These are phyloP conservation scores for Pilasporangium apinafurcum DNA, from an alignment of 352 stramenopile genomes.

Conservation along the genomic window DNA sequence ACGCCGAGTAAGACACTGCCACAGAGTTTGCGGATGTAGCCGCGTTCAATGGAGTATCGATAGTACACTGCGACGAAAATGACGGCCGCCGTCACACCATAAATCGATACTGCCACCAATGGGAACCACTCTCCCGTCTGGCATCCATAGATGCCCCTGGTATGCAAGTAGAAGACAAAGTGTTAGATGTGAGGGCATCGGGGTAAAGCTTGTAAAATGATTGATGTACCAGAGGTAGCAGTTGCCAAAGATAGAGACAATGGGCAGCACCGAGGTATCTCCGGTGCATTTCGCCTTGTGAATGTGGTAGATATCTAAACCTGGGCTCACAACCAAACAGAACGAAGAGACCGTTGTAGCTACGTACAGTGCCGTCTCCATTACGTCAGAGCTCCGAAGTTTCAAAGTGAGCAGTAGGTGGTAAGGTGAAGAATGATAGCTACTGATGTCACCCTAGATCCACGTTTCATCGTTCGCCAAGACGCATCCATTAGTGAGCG, in stretches of 20 bases:
- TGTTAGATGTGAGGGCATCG: too few relatives aligned
- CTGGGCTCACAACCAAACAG: constrained; percentile 1
- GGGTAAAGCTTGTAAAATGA: background rate
- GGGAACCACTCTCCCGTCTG: constrained; percentile 2
- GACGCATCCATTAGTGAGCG: too few relatives aligned
- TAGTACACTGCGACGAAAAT: constrained; percentile 54
- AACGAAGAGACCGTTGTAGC: background rate
- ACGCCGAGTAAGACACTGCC: constrained; percentile 10
- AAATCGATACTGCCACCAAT: background rate
- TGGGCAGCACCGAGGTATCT: constrained; percentile 2
- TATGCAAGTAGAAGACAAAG: background rate
- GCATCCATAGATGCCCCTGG: constrained; percentile 5
- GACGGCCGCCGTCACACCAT: constrained; percentile 20
- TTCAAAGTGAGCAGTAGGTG: too few relatives aligned
- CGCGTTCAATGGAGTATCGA: constrained; percentile 26
- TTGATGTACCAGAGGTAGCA: background rate
- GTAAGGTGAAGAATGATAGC: too few relatives aligned
- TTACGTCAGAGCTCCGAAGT: too few relatives aligned
- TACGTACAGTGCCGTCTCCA: too few relatives aligned
- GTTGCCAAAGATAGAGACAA: constrained; percentile 6
- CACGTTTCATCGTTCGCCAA: too few relatives aligned
- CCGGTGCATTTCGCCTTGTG: background rate
- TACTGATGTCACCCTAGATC: too few relatives aligned
- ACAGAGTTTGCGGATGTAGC: constrained; percentile 16
- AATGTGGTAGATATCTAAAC: background rate